Evolutionary conservation across 1,284 basidiomycete genomes (phyloP).

Genomic region (Ceratobasidium sp.): DNA sequence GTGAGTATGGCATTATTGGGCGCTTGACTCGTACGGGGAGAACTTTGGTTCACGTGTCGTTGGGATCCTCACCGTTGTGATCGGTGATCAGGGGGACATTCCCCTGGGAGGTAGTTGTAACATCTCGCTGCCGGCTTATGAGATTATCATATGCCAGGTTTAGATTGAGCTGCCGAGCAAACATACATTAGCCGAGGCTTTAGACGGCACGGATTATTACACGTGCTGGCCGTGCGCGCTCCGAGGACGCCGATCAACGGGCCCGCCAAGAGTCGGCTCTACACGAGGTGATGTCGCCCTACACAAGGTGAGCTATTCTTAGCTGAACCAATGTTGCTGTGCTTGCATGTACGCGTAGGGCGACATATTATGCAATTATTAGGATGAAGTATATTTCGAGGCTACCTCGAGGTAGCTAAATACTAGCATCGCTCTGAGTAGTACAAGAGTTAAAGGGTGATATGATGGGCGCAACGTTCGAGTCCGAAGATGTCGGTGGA

Average conservation of each 20-base stretch:
- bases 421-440: not conserved
- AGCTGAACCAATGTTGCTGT: not conserved
- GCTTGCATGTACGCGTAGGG: not conserved
- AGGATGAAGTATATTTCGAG: too few relatives aligned
- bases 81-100: too few relatives aligned
- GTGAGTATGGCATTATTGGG: too few relatives aligned
- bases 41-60: too few relatives aligned
- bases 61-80: too few relatives aligned
- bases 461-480: not conserved
- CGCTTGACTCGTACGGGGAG: too few relatives aligned
- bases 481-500: not conserved
- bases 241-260: constrained; percentile 17
- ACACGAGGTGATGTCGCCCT: not conserved
- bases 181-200: not conserved
- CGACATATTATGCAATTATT: not conserved
- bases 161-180: not conserved
- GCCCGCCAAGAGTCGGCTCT: constrained; percentile 3
- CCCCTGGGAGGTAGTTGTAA: constrained; percentile 44
- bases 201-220: not conserved
- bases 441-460: not conserved
- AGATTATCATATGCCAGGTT: not conserved
- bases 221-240: not conserved
- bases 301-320: not conserved
- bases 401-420: too few relatives aligned
- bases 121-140: too few relatives aligned